phyloP scores from a whole-genome alignment of 2,329 filamentous ascomycete genomes.

The Penicillium sp. region DNA sequence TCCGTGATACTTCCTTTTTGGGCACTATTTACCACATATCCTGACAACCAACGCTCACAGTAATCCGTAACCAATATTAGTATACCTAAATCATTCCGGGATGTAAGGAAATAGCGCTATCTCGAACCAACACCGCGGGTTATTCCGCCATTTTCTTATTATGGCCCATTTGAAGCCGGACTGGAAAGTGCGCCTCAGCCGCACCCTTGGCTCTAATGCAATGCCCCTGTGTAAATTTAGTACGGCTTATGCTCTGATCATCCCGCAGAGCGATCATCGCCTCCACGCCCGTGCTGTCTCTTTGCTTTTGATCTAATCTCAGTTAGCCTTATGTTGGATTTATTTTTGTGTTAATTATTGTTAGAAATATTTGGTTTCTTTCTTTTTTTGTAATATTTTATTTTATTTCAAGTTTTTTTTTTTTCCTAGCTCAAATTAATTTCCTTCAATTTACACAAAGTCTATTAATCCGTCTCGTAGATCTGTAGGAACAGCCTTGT shows the following conservation, averaged over 20 bases:
- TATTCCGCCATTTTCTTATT: neutral
- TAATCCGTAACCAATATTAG: too few relatives aligned
- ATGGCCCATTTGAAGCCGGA: neutral
- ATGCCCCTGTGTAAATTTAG: slow-evolving; percentile 21
- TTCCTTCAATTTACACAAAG: slow-evolving; percentile 17
- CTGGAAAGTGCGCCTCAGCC: slow-evolving; percentile 14
- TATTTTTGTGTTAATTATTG: slow-evolving; percentile 10
- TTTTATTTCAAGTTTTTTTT: slow-evolving; percentile 1
- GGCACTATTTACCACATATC: neutral
- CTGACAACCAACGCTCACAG: too few relatives aligned
- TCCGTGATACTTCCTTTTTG: neutral
- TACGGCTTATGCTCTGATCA: slow-evolving; percentile 24
- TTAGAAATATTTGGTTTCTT: slow-evolving; percentile 4
- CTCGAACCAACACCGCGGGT: neutral
- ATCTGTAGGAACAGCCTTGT: slow-evolving; percentile 23
- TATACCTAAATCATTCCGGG: too few relatives aligned
- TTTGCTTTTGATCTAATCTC: slow-evolving; percentile 18
- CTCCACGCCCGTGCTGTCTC: slow-evolving; percentile 24
- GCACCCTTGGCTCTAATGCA: slow-evolving; percentile 9
- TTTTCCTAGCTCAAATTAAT: slow-evolving; percentile 12
- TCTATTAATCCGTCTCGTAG: slow-evolving; percentile 23
- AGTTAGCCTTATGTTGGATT: slow-evolving; percentile 15
- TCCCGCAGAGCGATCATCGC: slow-evolving; percentile 25
- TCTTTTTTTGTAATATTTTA: neutral
- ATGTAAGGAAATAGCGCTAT: neutral